phyloP scores from a whole-genome alignment of 2,329 filamentous ascomycete species.

The Alternaria sp. region DNA sequence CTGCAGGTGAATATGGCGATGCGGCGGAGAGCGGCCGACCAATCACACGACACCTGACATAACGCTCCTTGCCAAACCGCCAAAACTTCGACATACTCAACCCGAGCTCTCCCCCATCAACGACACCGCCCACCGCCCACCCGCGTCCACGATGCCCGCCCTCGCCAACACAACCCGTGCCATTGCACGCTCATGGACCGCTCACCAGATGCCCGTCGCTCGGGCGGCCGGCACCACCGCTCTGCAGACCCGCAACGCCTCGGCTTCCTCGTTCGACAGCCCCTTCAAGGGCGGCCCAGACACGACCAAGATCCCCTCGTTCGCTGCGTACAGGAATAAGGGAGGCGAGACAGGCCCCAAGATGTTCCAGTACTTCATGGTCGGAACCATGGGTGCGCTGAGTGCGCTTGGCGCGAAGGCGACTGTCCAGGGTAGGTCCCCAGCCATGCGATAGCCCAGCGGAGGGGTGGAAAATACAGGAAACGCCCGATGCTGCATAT shows the following conservation, averaged over 20 bases:
- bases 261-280: conserved; percentile 58
- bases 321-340: conserved; percentile 84
- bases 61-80: conserved; percentile 24
- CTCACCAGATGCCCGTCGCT: conserved; percentile 56
- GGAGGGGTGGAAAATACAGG: conserved; percentile 17
- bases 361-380: conserved; percentile 98
- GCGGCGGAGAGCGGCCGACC: not conserved
- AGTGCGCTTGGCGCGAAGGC: conserved; percentile 95
- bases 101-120: conserved; percentile 28
- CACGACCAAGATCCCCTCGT: conserved; percentile 81
- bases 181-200: conserved; percentile 58
- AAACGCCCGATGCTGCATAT: not conserved
- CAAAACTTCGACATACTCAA: conserved; percentile 39
- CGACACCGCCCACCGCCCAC: conserved; percentile 35
- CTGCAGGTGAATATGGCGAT: conserved; percentile 8
- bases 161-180: conserved; percentile 57
- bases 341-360: conserved; percentile 75
- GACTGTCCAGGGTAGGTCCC: conserved; percentile 87
- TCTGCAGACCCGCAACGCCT: conserved; percentile 55
- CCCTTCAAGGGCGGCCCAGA: conserved; percentile 64
- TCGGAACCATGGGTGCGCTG: conserved; percentile 91
- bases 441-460: conserved; percentile 11
- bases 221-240: conserved; percentile 56
- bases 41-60: conserved; percentile 19
- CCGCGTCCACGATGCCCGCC: conserved; percentile 57